A percentile compares a stretch with the other conserved stretches of the same genome.
These are phyloP conservation scores for Mucor indicus DNA, from an alignment of 371 early-diverging fungal genomes.

Conservation along the genomic window DNA sequence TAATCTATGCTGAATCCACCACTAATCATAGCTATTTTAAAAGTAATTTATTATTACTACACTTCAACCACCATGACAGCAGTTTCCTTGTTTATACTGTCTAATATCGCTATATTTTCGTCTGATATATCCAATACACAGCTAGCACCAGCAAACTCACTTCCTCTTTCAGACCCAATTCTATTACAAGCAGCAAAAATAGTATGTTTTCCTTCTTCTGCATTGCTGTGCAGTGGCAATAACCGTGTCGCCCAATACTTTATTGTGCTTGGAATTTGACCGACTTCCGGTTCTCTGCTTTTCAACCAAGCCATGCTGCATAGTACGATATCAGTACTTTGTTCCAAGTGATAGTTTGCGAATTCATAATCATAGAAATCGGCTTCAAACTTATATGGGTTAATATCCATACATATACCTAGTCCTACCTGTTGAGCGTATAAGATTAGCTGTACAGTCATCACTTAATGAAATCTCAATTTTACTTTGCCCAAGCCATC, in stretches of 20 bases:
- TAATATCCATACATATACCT: conserved; percentile 85
- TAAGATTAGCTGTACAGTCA: not conserved
- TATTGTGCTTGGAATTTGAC: conserved; percentile 22
- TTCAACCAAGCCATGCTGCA: conserved; percentile 76
- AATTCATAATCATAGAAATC: conserved; percentile 68
- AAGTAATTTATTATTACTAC: conserved; percentile 1
- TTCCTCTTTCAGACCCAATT: conserved; percentile 60
- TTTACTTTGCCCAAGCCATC: conserved; percentile 48
- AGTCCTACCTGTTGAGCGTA: conserved; percentile 55
- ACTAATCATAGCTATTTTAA: no score
- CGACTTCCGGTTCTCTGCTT: conserved; percentile 12
- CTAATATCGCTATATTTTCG: conserved; percentile 24
- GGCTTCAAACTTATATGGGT: conserved; percentile 69
- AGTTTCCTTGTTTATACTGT: conserved; percentile 23
- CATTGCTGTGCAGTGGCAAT: conserved; percentile 30
- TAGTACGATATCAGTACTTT: conserved; percentile 47
- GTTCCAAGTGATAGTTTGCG: conserved; percentile 54
- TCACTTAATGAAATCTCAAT: not conserved
- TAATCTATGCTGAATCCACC: no score
- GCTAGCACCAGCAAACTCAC: conserved; percentile 55
- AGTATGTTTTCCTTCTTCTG: conserved; percentile 1
- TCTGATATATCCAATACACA: conserved; percentile 40
- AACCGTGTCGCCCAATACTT: conserved; percentile 64
- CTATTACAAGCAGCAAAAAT: conserved; percentile 64
- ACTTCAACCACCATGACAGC: conserved; percentile 42